Evolutionary conservation across 805 yeast species (phyloP), one percentile per base, ranked within the genome.

Genomic region (Ogataea methanolica): DNA sequence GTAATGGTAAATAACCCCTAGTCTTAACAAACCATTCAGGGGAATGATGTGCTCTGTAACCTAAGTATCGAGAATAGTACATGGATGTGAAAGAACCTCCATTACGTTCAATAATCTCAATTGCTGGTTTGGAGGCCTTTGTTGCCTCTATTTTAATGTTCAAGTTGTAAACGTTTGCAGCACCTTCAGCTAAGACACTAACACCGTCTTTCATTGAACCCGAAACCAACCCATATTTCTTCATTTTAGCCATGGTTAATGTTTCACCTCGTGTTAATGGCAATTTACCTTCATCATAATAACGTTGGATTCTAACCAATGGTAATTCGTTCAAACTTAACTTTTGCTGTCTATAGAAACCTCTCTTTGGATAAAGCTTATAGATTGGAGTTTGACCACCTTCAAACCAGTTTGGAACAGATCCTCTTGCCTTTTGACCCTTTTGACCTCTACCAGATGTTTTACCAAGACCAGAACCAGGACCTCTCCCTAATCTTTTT

Each of bases 351-450:
- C 88, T 80, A 58, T 78, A 81, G 72, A 90, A 90, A 8, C 98
- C 98, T 50, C 84, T 73, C 64, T 92, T 92, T 56, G 97, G 96
- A 68, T 88, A 82, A 56, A 86, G 71, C 67, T 86, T 79, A 67
- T 82, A 81, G 62, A 85, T 81, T 23, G 97, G 98, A 2, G 98
- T 94, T 66, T 94, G 99, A 65, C 99, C 98, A 80, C 99, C 99
- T 74, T 94, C 99, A 65, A 92, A 89, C 92, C 96, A 88, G 49
- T 85, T 80, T 47, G 90, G 92, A 31, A 92, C 92, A 38, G 83
- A 79, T 36, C 92, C 87, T 70, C 98, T 81, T 11, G 98, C 97
- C 71, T 92, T 92, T 67, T 92, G 98, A 80, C 99, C 99, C 72
- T 94, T 94, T 62, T 88, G 96, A 75, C 99, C 99, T 67, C 98